Evolutionary conservation across 495 filamentous ascomycete genomes (phyloP).

Genomic region (Talaromyces thailandensis): DNA sequence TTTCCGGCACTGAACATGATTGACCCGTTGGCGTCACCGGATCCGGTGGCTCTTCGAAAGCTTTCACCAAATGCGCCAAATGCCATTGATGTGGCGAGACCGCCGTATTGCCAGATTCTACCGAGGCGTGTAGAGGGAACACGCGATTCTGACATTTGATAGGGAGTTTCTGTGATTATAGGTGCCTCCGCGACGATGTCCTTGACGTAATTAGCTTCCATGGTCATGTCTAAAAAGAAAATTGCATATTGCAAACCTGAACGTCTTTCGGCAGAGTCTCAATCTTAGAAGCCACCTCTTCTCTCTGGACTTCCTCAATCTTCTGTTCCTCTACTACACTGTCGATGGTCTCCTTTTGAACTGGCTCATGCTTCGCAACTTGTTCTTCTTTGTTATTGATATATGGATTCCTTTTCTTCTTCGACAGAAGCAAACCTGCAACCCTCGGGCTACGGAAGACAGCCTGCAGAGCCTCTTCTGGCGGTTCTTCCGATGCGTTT

Average conservation of each 20-base stretch:
- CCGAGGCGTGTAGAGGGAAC: slow-evolving; percentile 84
- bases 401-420: slow-evolving; percentile 12
- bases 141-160: slow-evolving; percentile 77
- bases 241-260: not conserved
- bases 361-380: not conserved
- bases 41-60: slow-evolving; percentile 58
- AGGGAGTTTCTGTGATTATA: slow-evolving; percentile 19
- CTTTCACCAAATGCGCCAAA: slow-evolving; percentile 86
- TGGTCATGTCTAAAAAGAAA: too few species aligned
- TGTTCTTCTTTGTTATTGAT: slow-evolving; percentile 9
- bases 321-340: not conserved
- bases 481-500: slow-evolving; percentile 29
- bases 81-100: slow-evolving; percentile 88
- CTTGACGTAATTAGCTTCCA: not conserved
- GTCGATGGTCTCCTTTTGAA: not conserved
- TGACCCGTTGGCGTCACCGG: slow-evolving; percentile 53
- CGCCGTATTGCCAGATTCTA: slow-evolving; percentile 88
- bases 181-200: not conserved
- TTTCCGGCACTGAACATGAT: slow-evolving; percentile 83
- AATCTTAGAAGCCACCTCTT: not conserved
- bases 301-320: not conserved
- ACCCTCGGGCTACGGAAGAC: slow-evolving; percentile 54
- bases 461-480: slow-evolving; percentile 50
- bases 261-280: not conserved
- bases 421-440: slow-evolving; percentile 37